Percentiles rank a stretch among this genome's conserved stretches.
Conservation (phyloP, 139 green algal species). For the Micromonas pusilla region DNA sequence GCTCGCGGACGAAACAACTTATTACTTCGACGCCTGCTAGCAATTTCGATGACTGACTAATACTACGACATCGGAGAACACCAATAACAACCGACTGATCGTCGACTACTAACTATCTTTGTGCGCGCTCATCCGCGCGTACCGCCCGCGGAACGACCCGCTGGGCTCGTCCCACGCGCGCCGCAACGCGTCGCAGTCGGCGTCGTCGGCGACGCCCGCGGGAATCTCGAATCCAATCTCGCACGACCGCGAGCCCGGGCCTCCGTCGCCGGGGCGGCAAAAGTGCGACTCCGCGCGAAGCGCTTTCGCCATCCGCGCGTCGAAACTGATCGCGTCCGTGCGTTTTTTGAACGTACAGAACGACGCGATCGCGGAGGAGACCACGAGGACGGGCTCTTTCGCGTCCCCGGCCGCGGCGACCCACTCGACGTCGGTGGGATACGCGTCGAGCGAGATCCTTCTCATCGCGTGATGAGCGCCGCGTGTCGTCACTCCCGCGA, state of each 20-base stretch:
- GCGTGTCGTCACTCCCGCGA: no score
- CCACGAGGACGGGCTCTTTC: neutral
- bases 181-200: constrained; percentile 1
- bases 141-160: no score
- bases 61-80: no score
- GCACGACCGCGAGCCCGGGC: neutral
- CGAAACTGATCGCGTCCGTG: neutral
- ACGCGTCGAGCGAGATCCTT: neutral
- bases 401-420: neutral
- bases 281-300: neutral
- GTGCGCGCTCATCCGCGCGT: neutral
- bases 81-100: no score
- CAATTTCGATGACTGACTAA: no score
- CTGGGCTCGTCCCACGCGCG: no score
- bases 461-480: no score
- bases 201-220: neutral
- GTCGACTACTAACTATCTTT: no score
- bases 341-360: neutral
- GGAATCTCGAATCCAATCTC: neutral
- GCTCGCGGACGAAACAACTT: no score
- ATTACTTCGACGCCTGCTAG: no score
- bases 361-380: neutral
- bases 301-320: neutral
- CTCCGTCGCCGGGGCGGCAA: neutral
- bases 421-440: constrained; percentile 1